Evolutionary conservation across 345 rosid genomes (phyloP), one percentile per base, ranked within the genome.

Genomic region (Pugionium cornutum): DNA sequence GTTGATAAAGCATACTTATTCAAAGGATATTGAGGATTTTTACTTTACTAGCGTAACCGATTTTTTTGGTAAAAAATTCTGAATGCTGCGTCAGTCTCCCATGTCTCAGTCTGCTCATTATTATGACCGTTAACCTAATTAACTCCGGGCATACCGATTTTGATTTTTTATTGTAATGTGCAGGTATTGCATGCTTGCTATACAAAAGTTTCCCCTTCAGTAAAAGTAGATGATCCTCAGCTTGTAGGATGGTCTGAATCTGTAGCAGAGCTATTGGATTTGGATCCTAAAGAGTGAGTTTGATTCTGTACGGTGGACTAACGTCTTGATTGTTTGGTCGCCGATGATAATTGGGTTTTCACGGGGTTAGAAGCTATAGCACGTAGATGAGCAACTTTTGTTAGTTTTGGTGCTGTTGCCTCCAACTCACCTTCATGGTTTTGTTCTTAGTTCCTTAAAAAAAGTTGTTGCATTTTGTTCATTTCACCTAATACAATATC

Each of bases 221-320:
- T 75, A 65, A 83, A 84, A 73, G 91, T 85, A 28, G 99, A 94
- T 61, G 80, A 87, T 80, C 97, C 97, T 44, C 84, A 88, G 79
- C 88, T 94, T 41, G 95, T 94, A 68, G 89, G 87, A 1, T 90
- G 97, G 99, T 94, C 99, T 36, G 89, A 84, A 4, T 87, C 96
- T 30, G 96, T 88, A 54, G 92, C 91, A 2, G 83, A 81, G 57
- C 63, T 83, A 55, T 86, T 94, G 66, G 96, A 88, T 46, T 74
- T 94, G 85, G 95, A 90, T 78, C 81, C 74, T 56, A 82, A 86
- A 77, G 99, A 94, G 99, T 94, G 80, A 85, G 97, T 78, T 45
- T 54, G 3, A 11, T 73, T 60, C 36, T 58, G 18, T 72, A 8
- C 50, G 4, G 9, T 39, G 31, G 27, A 32, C 52, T 50, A 33